Conservation (phyloP, 2,329 filamentous ascomycete genomes). For the Fusarium foetens region DNA sequence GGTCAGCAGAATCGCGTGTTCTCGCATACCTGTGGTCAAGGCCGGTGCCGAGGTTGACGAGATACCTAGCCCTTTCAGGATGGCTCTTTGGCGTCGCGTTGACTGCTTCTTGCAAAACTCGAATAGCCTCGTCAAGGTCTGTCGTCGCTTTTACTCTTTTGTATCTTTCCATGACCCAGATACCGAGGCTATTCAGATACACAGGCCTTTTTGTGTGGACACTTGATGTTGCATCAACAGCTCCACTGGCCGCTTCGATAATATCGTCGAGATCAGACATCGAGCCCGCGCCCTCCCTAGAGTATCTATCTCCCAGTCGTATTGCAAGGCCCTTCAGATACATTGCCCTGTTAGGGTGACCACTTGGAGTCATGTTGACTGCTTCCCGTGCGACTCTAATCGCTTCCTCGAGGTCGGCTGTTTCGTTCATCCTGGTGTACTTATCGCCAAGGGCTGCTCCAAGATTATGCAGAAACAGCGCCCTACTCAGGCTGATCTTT, state of each 20-base stretch:
- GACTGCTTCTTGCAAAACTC: background rate
- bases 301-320: background rate
- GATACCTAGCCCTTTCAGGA: background rate
- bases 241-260: background rate
- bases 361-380: rapidly evolving
- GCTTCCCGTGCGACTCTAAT: background rate
- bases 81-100: background rate
- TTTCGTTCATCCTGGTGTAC: background rate
- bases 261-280: background rate
- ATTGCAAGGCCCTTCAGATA: background rate
- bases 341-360: background rate
- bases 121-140: background rate
- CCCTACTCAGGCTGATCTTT: background rate
- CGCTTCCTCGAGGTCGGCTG: background rate
- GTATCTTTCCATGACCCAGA: background rate
- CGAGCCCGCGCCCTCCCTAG: background rate
- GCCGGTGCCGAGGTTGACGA: background rate
- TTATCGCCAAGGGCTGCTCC: background rate
- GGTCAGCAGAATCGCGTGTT: background rate
- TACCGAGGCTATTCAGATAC: background rate
- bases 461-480: background rate
- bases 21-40: background rate
- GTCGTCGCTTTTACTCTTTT: background rate
- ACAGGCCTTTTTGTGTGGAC: background rate
- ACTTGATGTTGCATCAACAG: background rate